A percentile compares a stretch with the other conserved stretches of the same genome.
Evolutionary conservation across 345 rosid genomes (phyloP).

Genomic region (Populus ilicifolia): DNA sequence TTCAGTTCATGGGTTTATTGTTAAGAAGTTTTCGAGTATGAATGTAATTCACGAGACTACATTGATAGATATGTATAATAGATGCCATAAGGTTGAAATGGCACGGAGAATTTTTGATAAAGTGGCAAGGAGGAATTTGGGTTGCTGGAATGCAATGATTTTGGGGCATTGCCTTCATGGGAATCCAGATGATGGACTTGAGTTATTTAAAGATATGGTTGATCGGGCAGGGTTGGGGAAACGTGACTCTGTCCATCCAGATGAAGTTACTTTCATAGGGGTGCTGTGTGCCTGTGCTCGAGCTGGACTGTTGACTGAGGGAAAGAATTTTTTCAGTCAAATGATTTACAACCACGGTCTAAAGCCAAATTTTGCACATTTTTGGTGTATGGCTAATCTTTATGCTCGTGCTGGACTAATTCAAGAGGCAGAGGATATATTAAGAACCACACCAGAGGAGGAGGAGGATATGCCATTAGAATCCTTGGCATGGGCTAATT

Average conservation of each 20-base stretch:
- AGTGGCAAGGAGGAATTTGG: constrained; percentile 34
- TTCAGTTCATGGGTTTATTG: constrained; percentile 58
- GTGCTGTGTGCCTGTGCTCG: constrained; percentile 66
- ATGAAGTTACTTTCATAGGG: constrained; percentile 55
- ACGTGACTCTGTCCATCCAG: constrained; percentile 30
- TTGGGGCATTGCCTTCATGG: constrained; percentile 78
- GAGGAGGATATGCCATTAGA: constrained; percentile 38
- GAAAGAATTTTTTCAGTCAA: constrained; percentile 42
- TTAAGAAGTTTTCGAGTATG: constrained; percentile 26
- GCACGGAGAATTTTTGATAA: constrained; percentile 51
- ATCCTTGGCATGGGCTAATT: constrained; percentile 44
- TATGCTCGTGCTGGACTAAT: constrained; percentile 35
- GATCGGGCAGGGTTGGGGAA: not conserved
- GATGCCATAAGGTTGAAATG: constrained; percentile 47
- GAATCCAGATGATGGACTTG: constrained; percentile 51
- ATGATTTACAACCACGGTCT: constrained; percentile 44
- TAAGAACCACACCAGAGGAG: constrained; percentile 39
- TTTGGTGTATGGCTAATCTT: constrained; percentile 80
- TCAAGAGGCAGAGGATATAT: constrained; percentile 46
- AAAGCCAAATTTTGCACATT: constrained; percentile 70
- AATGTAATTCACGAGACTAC: constrained; percentile 43
- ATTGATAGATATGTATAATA: constrained; percentile 63
- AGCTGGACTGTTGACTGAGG: constrained; percentile 41
- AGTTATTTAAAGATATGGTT: constrained; percentile 42
- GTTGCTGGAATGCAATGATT: constrained; percentile 79